phyloP scores from a whole-genome alignment of 352 stramenopile genomes.

The Pythium dissotocum region DNA sequence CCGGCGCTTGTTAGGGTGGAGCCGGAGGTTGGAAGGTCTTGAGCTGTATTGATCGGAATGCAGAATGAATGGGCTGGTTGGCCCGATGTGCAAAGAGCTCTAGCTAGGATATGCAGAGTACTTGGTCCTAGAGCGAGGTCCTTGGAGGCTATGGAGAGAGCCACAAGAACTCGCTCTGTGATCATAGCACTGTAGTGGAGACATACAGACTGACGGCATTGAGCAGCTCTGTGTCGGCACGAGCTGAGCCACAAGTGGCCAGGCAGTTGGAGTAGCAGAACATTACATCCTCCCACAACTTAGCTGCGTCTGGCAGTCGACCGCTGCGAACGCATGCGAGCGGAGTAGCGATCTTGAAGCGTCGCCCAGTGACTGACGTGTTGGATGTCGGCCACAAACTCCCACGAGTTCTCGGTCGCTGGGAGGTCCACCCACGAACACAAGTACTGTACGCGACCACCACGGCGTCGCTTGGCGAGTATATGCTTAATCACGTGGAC shows the following conservation, averaged over 20 bases:
- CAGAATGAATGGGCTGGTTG: neutral
- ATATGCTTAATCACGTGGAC: slow-evolving; percentile 13
- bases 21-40: neutral
- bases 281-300: slow-evolving; percentile 17
- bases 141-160: neutral
- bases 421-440: slow-evolving; percentile 12
- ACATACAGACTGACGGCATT: neutral
- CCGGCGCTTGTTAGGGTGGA: neutral
- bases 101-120: neutral
- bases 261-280: neutral
- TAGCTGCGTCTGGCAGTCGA: neutral
- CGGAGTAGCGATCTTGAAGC: neutral
- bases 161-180: neutral
- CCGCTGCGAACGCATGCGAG: neutral
- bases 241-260: neutral
- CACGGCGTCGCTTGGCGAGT: neutral
- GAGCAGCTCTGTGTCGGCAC: neutral
- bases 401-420: slow-evolving; percentile 10
- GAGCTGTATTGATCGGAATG: neutral
- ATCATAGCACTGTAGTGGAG: neutral
- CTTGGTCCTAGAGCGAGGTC: neutral
- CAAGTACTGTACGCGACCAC: slow-evolving; percentile 1
- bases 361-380: slow-evolving; percentile 10
- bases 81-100: neutral
- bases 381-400: slow-evolving; percentile 8